Conservation (phyloP, 139 green algal genomes). For the Zygnema cylindricum region DNA sequence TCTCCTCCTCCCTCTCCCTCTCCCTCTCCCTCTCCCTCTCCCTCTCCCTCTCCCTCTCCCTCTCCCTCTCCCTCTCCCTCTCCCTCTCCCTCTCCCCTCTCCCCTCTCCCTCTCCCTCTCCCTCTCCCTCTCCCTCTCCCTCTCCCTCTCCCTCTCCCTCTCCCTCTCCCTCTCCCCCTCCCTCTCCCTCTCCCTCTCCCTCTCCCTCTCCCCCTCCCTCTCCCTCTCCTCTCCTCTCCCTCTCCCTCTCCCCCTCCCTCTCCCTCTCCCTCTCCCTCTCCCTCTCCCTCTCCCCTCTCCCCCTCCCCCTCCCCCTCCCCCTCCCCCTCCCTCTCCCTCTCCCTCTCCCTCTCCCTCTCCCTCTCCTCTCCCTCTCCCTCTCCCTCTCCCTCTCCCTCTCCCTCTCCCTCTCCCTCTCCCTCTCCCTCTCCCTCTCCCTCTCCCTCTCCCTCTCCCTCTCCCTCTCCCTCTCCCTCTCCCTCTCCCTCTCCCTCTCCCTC, state of each 20-base stretch:
- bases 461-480: not conserved
- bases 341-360: not conserved
- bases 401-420: not conserved
- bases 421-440: not conserved
- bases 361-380: not conserved
- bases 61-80: not conserved
- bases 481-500: not conserved
- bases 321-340: not conserved
- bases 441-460: not conserved
- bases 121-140: not conserved
- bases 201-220: not conserved
- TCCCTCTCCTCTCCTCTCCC: not conserved
- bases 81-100: not conserved
- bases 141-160: not conserved
- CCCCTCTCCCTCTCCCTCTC: not conserved
- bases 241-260: not conserved
- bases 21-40: not conserved
- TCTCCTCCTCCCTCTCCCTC: not conserved
- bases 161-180: not conserved
- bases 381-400: not conserved
- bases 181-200: not conserved
- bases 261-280: not conserved
- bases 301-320: not conserved
- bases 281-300: not conserved
- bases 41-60: not conserved